These are phyloP conservation scores for Leccinum huronense DNA, from an alignment of 1,284 basidiomycete species.

Conservation along the genomic window DNA sequence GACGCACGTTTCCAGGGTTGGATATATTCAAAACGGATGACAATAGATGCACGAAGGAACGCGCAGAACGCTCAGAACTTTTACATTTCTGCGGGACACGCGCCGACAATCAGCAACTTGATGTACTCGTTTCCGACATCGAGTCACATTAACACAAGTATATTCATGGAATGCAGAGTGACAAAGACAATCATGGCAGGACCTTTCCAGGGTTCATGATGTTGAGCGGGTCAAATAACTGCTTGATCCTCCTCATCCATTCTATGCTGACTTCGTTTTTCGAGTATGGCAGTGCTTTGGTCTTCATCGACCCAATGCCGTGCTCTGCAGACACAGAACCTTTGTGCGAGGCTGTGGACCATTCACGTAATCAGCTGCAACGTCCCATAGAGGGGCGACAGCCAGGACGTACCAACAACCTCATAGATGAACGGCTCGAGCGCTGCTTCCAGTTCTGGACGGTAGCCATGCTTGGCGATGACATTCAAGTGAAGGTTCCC, in stretches of 20 bases:
- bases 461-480: conserved; percentile 77
- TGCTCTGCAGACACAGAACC: conserved; percentile 98
- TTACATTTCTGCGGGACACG: conserved; percentile 14
- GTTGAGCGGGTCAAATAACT: conserved; percentile 87
- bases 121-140: neutral
- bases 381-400: neutral
- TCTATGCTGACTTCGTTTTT: conserved; percentile 80
- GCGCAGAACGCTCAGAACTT: conserved; percentile 3
- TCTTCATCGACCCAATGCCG: conserved; percentile 95
- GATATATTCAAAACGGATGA: conserved; percentile 14
- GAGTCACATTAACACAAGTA: neutral
- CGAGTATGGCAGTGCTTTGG: conserved; percentile 86
- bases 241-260: conserved; percentile 89
- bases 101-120: neutral
- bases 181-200: conserved; percentile 34
- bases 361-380: conserved; percentile 7
- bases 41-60: neutral
- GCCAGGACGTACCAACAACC: conserved; percentile 65
- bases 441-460: conserved; percentile 79
- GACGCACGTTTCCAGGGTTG: conserved; percentile 23
- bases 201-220: conserved; percentile 93
- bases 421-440: conserved; percentile 98
- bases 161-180: neutral
- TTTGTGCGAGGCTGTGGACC: conserved; percentile 54
- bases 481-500: conserved; percentile 96